Evolutionary conservation across 1,284 basidiomycete species (phyloP).

Genomic region (Puccinia novopanici): DNA sequence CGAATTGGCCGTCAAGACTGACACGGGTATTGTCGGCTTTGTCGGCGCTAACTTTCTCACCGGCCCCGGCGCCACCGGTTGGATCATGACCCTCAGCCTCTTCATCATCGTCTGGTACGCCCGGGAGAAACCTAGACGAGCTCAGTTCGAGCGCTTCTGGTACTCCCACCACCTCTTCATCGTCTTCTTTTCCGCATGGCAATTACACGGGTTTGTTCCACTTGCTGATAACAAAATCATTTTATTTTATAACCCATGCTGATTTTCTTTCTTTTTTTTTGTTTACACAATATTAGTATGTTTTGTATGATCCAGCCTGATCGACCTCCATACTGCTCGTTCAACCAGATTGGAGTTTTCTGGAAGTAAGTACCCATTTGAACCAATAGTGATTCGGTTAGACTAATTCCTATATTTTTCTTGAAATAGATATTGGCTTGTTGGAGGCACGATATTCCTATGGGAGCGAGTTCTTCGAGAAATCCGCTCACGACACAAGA

Average conservation of each 20-base stretch:
- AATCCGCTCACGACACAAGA: constrained; percentile 78
- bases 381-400: not conserved
- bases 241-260: not conserved
- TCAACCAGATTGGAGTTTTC: constrained; percentile 81
- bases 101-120: constrained; percentile 78
- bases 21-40: constrained; percentile 69
- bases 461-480: constrained; percentile 82
- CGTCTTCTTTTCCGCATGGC: constrained; percentile 84
- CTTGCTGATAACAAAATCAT: no score
- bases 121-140: constrained; percentile 72
- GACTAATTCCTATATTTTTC: not conserved
- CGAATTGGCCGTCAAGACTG: constrained; percentile 59
- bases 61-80: constrained; percentile 77
- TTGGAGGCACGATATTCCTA: constrained; percentile 80
- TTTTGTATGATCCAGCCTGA: constrained; percentile 93
- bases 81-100: constrained; percentile 78
- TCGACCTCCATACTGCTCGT: constrained; percentile 77
- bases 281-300: constrained; percentile 65
- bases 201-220: constrained; percentile 66
- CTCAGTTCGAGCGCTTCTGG: constrained; percentile 82
- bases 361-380: constrained; percentile 69
- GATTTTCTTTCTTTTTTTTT: not conserved
- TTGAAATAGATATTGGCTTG: constrained; percentile 74
- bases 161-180: constrained; percentile 72
- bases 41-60: constrained; percentile 75